Evolutionary conservation across 2,329 filamentous ascomycete genomes (phyloP), one percentile per base, ranked within the genome.

Genomic region (Nothopassalora personata): DNA sequence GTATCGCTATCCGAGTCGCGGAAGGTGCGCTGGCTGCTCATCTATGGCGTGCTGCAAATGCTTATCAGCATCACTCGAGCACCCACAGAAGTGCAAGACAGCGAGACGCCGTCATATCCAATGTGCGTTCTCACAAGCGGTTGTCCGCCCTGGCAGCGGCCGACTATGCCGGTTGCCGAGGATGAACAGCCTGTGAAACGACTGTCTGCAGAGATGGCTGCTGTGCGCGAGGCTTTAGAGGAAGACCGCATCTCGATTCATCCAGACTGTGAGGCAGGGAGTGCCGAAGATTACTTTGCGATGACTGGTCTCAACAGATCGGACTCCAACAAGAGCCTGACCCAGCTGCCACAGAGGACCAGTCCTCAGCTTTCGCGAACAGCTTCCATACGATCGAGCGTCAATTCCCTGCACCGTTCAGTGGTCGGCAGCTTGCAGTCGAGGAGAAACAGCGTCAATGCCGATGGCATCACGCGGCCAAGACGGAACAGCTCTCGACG

Each of bases 1-100:
- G 70, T 87, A 0, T 81, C 82, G 0, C 74, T 84, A 10, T 77
- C 81, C 8, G 89, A 93, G 63, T 88, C 84, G 1, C 84, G 90
- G 45, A 92, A 91, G 72, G 82, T 91, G 15, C 81, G 89, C 43
- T 94, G 89, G 89, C 83, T 92, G 31, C 70, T 92, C 36, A 81
- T 93, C 6, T 93, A 93, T 67, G 81, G 85, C 18, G 81, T 85
- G 3, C 81, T 90, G 58, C 90, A 94, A 70, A 86, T 85, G n/a
- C 79, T 94, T 1, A 80, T 82, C 9, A 83, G 83, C 55, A 85
- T 85, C 39, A 86, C 84, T 0, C 76, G 81, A 34, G 77, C 82
- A 0, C 86, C 89, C 0, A 52, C 60, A 7, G 84, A 89, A 66
- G 84, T 90, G 30, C 77, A 78, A 15, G 82, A 87, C 56, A 75